A percentile compares a stretch with the other conserved stretches of the same genome.
Conservation (phyloP, 768 basidiomycete species). For the Amanita brunnescens region DNA sequence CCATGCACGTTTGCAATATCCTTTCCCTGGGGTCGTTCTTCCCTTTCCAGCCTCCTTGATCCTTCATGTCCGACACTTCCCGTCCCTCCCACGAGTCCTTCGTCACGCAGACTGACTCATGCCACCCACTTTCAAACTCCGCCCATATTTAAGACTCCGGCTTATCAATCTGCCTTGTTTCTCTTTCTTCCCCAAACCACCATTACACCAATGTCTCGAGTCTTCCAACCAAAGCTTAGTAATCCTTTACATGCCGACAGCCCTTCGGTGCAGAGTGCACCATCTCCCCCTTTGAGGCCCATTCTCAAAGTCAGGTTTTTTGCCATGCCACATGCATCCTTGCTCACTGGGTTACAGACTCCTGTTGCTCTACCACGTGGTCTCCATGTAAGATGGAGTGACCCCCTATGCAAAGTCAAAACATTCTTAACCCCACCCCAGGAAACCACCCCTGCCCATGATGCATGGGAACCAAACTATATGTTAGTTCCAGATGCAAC, state of each 20-base stretch:
- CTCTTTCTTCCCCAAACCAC: background rate
- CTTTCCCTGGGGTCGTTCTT: background rate
- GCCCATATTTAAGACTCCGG: background rate
- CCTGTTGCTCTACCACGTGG: background rate
- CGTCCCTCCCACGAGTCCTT: background rate
- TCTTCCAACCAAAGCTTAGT: slow-evolving; percentile 3
- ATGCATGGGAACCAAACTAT: background rate
- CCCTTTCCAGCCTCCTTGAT: background rate
- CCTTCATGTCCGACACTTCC: slow-evolving; percentile 2
- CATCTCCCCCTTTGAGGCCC: background rate
- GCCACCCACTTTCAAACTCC: background rate
- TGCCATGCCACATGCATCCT: background rate
- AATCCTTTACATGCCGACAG: slow-evolving; percentile 7
- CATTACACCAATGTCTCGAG: background rate
- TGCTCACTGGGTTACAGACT: background rate
- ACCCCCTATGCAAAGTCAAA: background rate
- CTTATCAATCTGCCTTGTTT: background rate
- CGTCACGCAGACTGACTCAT: background rate
- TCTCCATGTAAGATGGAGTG: slow-evolving; percentile 7
- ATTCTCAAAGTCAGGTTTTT: background rate
- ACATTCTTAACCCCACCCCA: background rate
- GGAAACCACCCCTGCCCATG: background rate
- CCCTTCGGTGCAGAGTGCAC: background rate
- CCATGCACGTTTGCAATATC: slow-evolving; percentile 6
- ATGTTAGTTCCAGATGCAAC: background rate